Evolutionary conservation across 768 basidiomycete species (phyloP), one percentile per base, ranked within the genome.

Genomic region (Ramaria sp.): DNA sequence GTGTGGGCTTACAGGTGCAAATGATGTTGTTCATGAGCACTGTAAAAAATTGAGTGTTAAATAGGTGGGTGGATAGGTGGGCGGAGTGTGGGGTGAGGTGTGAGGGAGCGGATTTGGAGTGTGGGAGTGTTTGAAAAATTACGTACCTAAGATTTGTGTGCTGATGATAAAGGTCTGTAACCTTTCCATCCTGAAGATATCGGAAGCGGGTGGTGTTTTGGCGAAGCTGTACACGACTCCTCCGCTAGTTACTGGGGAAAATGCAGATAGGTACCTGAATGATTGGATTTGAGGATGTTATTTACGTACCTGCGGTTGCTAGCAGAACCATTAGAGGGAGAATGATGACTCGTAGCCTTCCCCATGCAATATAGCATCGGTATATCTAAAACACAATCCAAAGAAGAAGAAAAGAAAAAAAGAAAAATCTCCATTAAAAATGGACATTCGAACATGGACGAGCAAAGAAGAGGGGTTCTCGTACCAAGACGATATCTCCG

Each of bases 341-440:
- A 34, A 48, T 37, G 37, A 57, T 45, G 16, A 37, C 48, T 9
- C 24, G 25, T 12, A 41, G 18, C 28, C 57, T 55, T 16, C n/a
- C 44, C 57, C 57, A 58, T 7, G 55, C 55, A 30, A 58, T 48
- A 44, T 58, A 56, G 34, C 57, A 58, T 12, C 57, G 44, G 39
- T 58, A 56, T 3, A 58, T 47, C 57, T 58, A 27, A 13, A 43
- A 30, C 32, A 4, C 32, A n/a, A 8, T 7, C 9, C 12, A 27
- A 27, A 27, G 48, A 32, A 5, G 13, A 9, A 22, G 20, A 36
- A n/a, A 5, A 13, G 20, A 50, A 50, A 20, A 7, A 32, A 37
- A 25, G 6, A 48, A 3, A 32, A 5, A 30, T 34, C 5, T 9
- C 45, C 12, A n/a, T n/a, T n/a, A n/a, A n/a, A n/a, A n/a, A n/a